phyloP scores from a whole-genome alignment of 306 rosid genomes.

The Quercus gilva region DNA sequence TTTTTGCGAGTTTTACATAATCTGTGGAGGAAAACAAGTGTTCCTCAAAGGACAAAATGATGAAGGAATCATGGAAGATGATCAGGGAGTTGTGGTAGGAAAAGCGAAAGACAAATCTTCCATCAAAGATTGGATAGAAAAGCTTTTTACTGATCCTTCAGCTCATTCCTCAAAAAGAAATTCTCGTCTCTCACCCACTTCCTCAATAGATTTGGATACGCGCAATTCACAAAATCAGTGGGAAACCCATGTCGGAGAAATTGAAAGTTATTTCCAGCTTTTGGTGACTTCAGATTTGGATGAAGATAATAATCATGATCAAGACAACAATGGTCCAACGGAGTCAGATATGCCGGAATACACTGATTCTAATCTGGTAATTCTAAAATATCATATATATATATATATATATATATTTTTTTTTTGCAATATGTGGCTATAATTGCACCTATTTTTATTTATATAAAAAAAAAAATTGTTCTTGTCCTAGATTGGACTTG shows the following conservation, averaged over 20 bases:
- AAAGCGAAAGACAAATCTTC: conserved; percentile 50
- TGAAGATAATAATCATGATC: conserved; percentile 34
- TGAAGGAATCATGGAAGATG: conserved; percentile 75
- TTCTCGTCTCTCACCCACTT: conserved; percentile 8
- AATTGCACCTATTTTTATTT: neutral
- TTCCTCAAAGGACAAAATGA: conserved; percentile 45
- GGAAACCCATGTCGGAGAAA: conserved; percentile 55
- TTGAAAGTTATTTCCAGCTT: conserved; percentile 55
- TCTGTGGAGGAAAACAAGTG: conserved; percentile 79
- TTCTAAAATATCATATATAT: neutral
- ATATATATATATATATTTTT: no score
- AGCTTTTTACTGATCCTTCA: conserved; percentile 48
- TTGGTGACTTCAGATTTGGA: conserved; percentile 41
- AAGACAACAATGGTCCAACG: conserved; percentile 38
- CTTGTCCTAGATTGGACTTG: conserved; percentile 13
- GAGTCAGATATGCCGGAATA: conserved; percentile 42
- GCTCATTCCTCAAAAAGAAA: conserved; percentile 31
- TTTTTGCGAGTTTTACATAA: conserved; percentile 65
- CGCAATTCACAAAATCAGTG: conserved; percentile 44
- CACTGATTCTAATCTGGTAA: conserved; percentile 49
- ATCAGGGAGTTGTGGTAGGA: conserved; percentile 59
- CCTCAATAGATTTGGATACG: conserved; percentile 3
- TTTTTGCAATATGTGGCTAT: conserved; percentile 31
- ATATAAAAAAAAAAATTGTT: neutral
- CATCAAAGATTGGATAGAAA: conserved; percentile 71